phyloP scores from a whole-genome alignment of 352 stramenopile species.

The Phytopythium boreale region DNA sequence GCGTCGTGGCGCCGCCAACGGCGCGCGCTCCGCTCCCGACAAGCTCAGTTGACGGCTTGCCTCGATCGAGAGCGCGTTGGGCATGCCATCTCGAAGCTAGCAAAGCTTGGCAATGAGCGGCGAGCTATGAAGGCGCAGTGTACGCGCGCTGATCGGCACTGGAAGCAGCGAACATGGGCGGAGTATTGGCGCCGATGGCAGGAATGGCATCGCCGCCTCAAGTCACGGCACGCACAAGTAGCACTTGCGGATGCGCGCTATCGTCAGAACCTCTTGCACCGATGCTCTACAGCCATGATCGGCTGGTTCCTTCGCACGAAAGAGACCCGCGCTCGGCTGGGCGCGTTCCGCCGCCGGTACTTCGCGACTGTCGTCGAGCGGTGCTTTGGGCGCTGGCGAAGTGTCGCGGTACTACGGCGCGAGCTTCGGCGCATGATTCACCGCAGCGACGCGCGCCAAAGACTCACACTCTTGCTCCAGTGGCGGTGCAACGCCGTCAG shows the following conservation, averaged over 20 bases:
- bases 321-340: conserved; percentile 12
- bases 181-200: conserved; percentile 24
- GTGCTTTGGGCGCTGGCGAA: conserved; percentile 29
- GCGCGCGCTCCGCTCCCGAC: neutral
- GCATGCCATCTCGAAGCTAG: conserved; percentile 12
- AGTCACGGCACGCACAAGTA: conserved; percentile 9
- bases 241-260: neutral
- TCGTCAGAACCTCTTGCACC: conserved; percentile 6
- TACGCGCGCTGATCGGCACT: conserved; percentile 12
- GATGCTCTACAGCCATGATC: conserved; percentile 1
- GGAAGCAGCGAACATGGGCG: conserved; percentile 11
- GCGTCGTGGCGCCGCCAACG: neutral
- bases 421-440: conserved; percentile 14
- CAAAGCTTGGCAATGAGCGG: conserved; percentile 1
- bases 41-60: conserved; percentile 1
- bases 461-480: conserved; percentile 14
- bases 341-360: conserved; percentile 20
- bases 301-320: conserved; percentile 10
- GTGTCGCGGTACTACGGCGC: conserved; percentile 16
- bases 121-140: conserved; percentile 1
- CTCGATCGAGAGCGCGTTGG: conserved; percentile 10
- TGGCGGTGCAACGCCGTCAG: conserved; percentile 15
- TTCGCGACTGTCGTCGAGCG: conserved; percentile 16
- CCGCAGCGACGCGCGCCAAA: conserved; percentile 8
- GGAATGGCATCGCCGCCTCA: conserved; percentile 14